phyloP scores from a whole-genome alignment of 2,329 filamentous ascomycete genomes.

The Aspergillus carbonarius region DNA sequence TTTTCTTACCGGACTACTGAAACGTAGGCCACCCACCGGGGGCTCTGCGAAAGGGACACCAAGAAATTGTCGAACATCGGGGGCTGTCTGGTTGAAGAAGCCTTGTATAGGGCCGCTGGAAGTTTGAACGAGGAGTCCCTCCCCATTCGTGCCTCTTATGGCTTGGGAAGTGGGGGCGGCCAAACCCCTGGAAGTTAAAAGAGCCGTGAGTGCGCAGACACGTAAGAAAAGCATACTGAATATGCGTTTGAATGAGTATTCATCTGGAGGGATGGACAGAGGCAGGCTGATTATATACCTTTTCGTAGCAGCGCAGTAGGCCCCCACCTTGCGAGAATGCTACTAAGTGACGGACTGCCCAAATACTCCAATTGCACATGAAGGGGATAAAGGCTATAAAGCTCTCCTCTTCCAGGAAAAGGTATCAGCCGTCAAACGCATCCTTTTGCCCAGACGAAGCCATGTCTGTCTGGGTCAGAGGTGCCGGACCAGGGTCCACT shows the following conservation, averaged over 20 bases:
- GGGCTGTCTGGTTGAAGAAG: slow-evolving; percentile 16
- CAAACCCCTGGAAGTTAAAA: neutral
- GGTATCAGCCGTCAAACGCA: neutral
- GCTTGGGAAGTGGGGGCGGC: neutral
- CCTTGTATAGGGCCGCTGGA: slow-evolving; percentile 18
- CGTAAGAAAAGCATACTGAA: neutral
- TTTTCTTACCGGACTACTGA: slow-evolving; percentile 33
- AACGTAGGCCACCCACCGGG: slow-evolving; percentile 45
- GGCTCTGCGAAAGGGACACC: slow-evolving; percentile 50
- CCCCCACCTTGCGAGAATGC: neutral
- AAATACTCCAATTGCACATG: neutral
- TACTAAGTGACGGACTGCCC: neutral
- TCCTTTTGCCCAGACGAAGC: neutral
- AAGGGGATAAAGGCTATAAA: neutral
- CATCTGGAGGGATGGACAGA: neutral
- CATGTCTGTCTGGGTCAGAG: neutral
- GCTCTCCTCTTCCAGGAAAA: neutral
- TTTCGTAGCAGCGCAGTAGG: neutral
- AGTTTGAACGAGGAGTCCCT: slow-evolving; percentile 9
- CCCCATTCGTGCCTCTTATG: neutral
- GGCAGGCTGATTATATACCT: neutral
- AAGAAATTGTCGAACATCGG: slow-evolving; percentile 33
- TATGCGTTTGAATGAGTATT: neutral
- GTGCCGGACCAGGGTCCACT: neutral
- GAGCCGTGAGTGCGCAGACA: neutral